Percentiles rank a stretch among this genome's conserved stretches.
phyloP scores from a whole-genome alignment of 2,329 filamentous ascomycete species.

The Aspergillus intermedius region DNA sequence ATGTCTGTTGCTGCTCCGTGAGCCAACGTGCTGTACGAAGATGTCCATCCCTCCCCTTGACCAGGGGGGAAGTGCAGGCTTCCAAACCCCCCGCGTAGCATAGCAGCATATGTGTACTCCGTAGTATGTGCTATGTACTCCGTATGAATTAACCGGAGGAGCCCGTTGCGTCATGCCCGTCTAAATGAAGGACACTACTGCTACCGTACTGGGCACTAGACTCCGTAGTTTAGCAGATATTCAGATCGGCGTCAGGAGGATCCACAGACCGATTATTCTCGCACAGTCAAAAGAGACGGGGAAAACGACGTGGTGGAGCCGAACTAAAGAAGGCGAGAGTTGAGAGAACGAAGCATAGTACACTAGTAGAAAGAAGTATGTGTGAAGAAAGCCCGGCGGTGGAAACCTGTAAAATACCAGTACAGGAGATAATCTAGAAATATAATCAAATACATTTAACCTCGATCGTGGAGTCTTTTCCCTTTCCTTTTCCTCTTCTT shows the following conservation, averaged over 20 bases:
- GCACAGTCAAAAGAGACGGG: slow-evolving; percentile 22
- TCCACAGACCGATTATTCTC: slow-evolving; percentile 18
- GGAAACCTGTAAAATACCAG: no score
- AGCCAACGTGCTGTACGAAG: neutral
- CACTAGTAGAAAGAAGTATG: slow-evolving; percentile 5
- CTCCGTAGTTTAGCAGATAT: slow-evolving; percentile 4
- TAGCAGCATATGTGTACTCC: neutral
- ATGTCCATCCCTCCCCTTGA: neutral
- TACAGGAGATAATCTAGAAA: neutral
- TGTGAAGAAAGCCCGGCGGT: neutral
- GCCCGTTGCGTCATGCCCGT: neutral
- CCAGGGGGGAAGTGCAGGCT: neutral
- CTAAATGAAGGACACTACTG: no score
- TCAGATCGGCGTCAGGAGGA: slow-evolving; percentile 26
- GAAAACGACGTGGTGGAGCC: slow-evolving; percentile 29
- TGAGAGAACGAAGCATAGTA: neutral
- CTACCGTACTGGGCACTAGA: neutral
- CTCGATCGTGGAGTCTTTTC: neutral
- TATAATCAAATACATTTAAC: slow-evolving; percentile 11
- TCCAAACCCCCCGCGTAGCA: no score
- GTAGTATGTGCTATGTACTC: neutral
- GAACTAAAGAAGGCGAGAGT: slow-evolving; percentile 3
- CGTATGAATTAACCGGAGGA: neutral
- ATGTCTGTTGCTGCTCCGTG: neutral
- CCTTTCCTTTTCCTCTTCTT: slow-evolving; percentile 1